Evolutionary conservation across 1,284 basidiomycete species (phyloP), one percentile per base, ranked within the genome.

Genomic region (Cystobasidiaceae sp.): DNA sequence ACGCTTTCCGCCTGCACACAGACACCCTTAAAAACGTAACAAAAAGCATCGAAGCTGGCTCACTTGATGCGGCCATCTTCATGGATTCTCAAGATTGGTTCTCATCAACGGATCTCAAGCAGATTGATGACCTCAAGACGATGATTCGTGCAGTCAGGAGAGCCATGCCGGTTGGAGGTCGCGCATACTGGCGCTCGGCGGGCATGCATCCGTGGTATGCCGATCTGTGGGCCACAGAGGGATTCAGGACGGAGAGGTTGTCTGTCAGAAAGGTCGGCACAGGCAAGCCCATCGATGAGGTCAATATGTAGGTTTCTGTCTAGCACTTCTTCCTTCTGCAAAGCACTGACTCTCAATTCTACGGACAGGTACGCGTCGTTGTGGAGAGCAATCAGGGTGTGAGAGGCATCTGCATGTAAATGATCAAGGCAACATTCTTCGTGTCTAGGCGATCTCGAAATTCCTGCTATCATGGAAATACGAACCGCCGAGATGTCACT

Each of bases 191-290:
- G 83, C 80, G 88, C 11, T 85, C 84, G 23, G 88, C 88, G 0
- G 85, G 82, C 0, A 83, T 83, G 74, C 77, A 80, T 56, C 88
- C 88, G 5, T 90, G 88, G 88, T 90, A 90, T 76, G 81, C 81
- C 64, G 80, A 84, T 71, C 78, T 84, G 4, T 84, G 84, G 70
- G 76, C 77, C 60, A 72, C 73, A 8, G 73, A 79, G 17, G 83
- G 83, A 0, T 84, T 84, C 74, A 71, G 75, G 27, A 79, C 83
- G 46, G 72, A 78, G 50, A 77, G 79, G 8, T 75, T 83, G 27
- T 77, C 78, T 56, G 77, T 82, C 62, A 76, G 82, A 49, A 75
- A 80, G 64, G 68, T 74, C 23, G 76, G 76, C 52, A 72, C 73
- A 6, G 74, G 73, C 50, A 71, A 71, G 46, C 71, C 82, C 0